A percentile compares a stretch with the other conserved stretches of the same genome.
Evolutionary conservation across 2,329 filamentous ascomycete species (phyloP).

Genomic region (Rhynchosporium agropyri): DNA sequence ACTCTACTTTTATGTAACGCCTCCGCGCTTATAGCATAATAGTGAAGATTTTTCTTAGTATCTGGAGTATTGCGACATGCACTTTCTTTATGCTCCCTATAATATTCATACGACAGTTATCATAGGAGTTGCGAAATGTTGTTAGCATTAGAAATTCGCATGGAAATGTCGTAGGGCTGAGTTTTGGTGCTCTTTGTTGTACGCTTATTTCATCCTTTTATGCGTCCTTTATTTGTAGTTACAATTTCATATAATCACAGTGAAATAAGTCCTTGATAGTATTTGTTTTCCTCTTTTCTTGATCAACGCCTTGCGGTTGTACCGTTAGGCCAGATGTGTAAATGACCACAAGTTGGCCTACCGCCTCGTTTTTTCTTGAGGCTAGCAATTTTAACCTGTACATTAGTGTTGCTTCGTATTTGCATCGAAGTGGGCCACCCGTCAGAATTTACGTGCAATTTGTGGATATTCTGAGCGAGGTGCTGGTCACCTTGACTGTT

Average conservation of each 20-base stretch:
- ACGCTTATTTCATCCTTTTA: too few relatives aligned
- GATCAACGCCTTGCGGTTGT: too few relatives aligned
- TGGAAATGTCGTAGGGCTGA: constrained; percentile 2
- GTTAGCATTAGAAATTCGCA: background rate
- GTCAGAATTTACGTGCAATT: too few relatives aligned
- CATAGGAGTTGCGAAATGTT: background rate
- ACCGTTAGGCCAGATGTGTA: too few relatives aligned
- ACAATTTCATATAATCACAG: constrained; percentile 2
- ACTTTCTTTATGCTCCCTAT: constrained; percentile 8
- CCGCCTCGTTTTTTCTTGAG: too few relatives aligned
- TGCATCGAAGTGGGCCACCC: too few relatives aligned
- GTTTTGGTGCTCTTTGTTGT: background rate
- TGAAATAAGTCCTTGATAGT: background rate
- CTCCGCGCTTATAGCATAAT: constrained; percentile 3
- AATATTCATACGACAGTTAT: constrained; percentile 4
- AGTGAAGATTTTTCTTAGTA: constrained; percentile 10
- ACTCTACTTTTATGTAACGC: constrained; percentile 13
- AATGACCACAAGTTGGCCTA: too few relatives aligned
- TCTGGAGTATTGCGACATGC: constrained; percentile 11
- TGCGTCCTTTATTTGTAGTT: background rate
- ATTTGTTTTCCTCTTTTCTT: too few relatives aligned
- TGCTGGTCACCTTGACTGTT: too few relatives aligned
- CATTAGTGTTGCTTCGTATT: too few relatives aligned
- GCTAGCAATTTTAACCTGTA: too few relatives aligned
- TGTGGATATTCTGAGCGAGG: too few relatives aligned